Evolutionary conservation across 2,329 filamentous ascomycete genomes (phyloP).

Genomic region (Colletotrichum godetiae): DNA sequence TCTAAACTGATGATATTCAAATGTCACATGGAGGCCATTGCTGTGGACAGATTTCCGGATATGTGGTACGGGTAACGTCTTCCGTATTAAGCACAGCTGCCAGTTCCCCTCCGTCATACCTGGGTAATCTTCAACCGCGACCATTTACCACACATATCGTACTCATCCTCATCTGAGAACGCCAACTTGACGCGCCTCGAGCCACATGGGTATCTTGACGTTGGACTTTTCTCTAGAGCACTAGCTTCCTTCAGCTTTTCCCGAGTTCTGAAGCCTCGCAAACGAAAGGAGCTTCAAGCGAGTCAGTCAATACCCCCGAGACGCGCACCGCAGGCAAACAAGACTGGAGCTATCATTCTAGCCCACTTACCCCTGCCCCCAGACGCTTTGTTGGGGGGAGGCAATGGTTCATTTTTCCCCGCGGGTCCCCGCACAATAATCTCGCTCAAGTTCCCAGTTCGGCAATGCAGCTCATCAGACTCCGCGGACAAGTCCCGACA

Average conservation of each 20-base stretch:
- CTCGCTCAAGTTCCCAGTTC: conserved; percentile 1
- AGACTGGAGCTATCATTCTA: background rate
- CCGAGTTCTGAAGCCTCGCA: background rate
- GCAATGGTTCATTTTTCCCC: conserved; percentile 1
- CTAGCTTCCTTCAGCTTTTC: background rate
- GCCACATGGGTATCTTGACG: background rate
- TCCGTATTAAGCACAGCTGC: background rate
- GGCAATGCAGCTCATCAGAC: background rate
- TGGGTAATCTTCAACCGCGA: background rate
- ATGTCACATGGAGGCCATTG: background rate
- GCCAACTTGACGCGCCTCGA: conserved; percentile 4
- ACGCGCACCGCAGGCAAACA: background rate
- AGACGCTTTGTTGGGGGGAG: background rate
- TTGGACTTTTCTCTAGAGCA: background rate
- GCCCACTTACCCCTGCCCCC: background rate
- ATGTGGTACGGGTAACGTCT: background rate
- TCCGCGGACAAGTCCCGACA: conserved; percentile 13
- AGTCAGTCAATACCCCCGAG: background rate
- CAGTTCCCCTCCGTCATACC: background rate
- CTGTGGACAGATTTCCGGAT: conserved; percentile 3
- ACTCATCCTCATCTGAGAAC: too few species aligned
- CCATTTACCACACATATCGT: background rate
- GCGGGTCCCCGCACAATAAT: conserved; percentile 3
- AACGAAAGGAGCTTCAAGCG: background rate
- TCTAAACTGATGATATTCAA: background rate